A percentile compares a stretch with the other conserved stretches of the same genome.
These are phyloP conservation scores for Mucor indicus DNA, from an alignment of 371 early-diverging fungal genomes.

Conservation along the genomic window DNA sequence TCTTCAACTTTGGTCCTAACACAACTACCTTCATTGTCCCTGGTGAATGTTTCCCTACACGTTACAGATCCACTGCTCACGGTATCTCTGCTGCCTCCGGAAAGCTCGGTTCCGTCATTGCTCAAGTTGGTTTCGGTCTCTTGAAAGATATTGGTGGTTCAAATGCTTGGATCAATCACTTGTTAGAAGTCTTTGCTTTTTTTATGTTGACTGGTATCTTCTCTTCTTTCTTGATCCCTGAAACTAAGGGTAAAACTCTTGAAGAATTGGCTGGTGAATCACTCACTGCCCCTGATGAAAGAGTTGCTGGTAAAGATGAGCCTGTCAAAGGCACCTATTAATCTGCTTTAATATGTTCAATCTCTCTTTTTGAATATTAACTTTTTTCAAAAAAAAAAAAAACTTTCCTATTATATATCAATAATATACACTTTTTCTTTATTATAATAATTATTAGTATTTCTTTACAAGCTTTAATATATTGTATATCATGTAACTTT, in stretches of 20 bases:
- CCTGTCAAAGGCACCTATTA: too few relatives aligned
- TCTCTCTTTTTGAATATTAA: too few relatives aligned
- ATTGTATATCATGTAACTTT: too few relatives aligned
- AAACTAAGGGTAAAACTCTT: constrained; percentile 45
- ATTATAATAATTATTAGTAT: too few relatives aligned
- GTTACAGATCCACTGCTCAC: constrained; percentile 81
- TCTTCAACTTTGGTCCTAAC: constrained; percentile 86
- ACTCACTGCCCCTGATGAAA: too few relatives aligned
- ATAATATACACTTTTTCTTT: too few relatives aligned
- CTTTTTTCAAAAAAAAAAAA: too few relatives aligned
- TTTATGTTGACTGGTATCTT: constrained; percentile 73
- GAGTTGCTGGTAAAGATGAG: too few relatives aligned
- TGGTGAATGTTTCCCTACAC: constrained; percentile 86
- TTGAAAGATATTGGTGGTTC: constrained; percentile 69
- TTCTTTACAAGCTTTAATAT: too few relatives aligned
- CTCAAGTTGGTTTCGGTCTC: constrained; percentile 71
- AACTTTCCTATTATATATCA: too few relatives aligned
- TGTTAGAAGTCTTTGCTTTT: constrained; percentile 72
- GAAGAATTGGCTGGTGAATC: constrained; percentile 43
- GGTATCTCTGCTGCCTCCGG: constrained; percentile 89
- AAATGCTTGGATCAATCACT: constrained; percentile 61
- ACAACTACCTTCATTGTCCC: constrained; percentile 85
- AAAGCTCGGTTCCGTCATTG: constrained; percentile 83
- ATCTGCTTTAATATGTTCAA: too few relatives aligned
- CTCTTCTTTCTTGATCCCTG: constrained; percentile 53